Conservation (phyloP, 2,329 filamentous ascomycete species). For the Verruconis gallopava region DNA sequence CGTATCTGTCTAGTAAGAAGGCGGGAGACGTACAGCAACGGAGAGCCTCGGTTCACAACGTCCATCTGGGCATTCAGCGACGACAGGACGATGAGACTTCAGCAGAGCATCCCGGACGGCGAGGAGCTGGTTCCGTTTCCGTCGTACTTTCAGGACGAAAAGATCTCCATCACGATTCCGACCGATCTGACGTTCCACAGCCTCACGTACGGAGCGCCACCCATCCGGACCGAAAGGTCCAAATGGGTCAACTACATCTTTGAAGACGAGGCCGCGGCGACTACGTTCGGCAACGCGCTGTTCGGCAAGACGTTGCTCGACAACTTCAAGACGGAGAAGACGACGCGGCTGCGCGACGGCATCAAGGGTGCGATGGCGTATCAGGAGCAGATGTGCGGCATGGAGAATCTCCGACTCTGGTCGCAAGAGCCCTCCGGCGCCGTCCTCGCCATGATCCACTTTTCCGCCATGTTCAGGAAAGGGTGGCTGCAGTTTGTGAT, state of each 20-base stretch:
- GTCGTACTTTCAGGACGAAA: slow-evolving; percentile 32
- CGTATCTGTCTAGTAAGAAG: slow-evolving; percentile 32
- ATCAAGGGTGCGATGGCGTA: slow-evolving; percentile 28
- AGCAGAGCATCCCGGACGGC: slow-evolving; percentile 28
- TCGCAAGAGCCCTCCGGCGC: slow-evolving; percentile 30
- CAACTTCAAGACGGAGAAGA: slow-evolving; percentile 30
- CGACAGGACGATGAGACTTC: slow-evolving; percentile 28
- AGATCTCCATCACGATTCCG: slow-evolving; percentile 28
- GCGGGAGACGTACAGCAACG: slow-evolving; percentile 24
- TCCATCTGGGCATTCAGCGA: slow-evolving; percentile 33
- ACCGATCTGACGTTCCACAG: slow-evolving; percentile 29
- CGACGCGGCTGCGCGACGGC: slow-evolving; percentile 32
- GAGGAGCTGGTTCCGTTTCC: slow-evolving; percentile 32
- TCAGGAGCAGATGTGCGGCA: slow-evolving; percentile 36
- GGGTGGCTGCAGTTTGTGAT: slow-evolving; percentile 34
- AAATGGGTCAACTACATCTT: slow-evolving; percentile 35
- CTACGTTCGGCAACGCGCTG: slow-evolving; percentile 32
- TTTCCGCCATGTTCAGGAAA: slow-evolving; percentile 29
- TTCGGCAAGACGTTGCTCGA: slow-evolving; percentile 32
- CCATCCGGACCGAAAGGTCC: slow-evolving; percentile 24
- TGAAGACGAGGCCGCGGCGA: slow-evolving; percentile 21
- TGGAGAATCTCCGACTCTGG: slow-evolving; percentile 35
- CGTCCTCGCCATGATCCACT: slow-evolving; percentile 32
- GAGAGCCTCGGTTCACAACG: slow-evolving; percentile 25
- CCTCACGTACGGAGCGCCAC: slow-evolving; percentile 21